phyloP scores from a whole-genome alignment of 2,329 filamentous ascomycete species.

The Calonectria ilicicola region DNA sequence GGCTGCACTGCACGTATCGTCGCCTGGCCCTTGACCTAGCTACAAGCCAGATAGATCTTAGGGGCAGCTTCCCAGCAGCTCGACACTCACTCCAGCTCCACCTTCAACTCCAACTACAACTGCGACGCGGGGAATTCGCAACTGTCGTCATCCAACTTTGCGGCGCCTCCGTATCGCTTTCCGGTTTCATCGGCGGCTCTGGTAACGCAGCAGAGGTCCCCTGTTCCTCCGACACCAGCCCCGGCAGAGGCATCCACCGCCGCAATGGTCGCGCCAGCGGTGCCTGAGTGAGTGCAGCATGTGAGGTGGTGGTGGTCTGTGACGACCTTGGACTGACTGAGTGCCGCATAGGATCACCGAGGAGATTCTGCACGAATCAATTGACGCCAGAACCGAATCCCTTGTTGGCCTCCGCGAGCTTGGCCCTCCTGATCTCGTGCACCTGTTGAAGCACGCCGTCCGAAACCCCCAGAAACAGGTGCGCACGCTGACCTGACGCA shows the following conservation, averaged over 20 bases:
- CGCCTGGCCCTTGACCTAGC: conserved; percentile 36
- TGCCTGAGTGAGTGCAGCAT: conserved; percentile 73
- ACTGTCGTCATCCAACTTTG: conserved; percentile 13
- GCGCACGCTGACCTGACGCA: conserved; percentile 33
- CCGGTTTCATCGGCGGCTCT: conserved; percentile 14
- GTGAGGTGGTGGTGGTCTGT: conserved; percentile 5
- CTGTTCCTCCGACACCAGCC: conserved; percentile 22
- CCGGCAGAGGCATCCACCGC: conserved; percentile 33
- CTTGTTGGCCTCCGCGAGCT: conserved; percentile 89
- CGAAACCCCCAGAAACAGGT: conserved; percentile 70
- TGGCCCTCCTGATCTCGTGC: conserved; percentile 94
- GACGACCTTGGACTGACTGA: conserved; percentile 36
- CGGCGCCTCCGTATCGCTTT: background rate
- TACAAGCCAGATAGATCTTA: conserved; percentile 48
- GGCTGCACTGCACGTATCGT: conserved; percentile 36
- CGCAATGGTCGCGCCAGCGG: conserved; percentile 79
- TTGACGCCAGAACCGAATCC: conserved; percentile 92
- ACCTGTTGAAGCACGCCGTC: conserved; percentile 83
- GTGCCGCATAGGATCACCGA: conserved; percentile 85
- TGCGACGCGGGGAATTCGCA: conserved; percentile 25
- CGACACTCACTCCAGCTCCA: conserved; percentile 36
- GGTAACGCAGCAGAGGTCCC: background rate
- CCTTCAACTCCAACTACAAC: conserved; percentile 8
- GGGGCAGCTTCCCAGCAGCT: conserved; percentile 38
- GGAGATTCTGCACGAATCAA: conserved; percentile 89